phyloP scores from a whole-genome alignment of 148 eudicot genomes.

The Simmondsia chinensis region DNA sequence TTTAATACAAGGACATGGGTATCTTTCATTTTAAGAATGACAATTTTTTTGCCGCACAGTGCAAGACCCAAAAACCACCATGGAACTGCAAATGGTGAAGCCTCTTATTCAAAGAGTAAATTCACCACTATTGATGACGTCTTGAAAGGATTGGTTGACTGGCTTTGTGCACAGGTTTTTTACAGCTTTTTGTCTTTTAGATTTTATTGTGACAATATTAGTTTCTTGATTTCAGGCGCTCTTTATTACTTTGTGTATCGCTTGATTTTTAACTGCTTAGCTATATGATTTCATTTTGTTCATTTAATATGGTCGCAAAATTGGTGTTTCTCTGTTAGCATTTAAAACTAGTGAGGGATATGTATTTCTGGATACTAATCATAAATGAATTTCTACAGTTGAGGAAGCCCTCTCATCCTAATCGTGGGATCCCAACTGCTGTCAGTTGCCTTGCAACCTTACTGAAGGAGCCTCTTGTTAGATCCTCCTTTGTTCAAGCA shows the following conservation, averaged over 20 bases:
- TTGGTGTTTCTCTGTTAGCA: not conserved
- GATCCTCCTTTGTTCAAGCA: constrained; percentile 86
- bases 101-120: constrained; percentile 62
- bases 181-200: not conserved
- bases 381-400: constrained; percentile 65
- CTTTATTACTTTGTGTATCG: not conserved
- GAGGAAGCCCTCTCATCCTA: constrained; percentile 85
- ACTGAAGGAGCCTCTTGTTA: constrained; percentile 78
- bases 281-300: no score
- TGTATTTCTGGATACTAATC: no score
- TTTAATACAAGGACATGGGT: not conserved
- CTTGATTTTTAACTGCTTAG: no score
- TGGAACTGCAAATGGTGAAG: constrained; percentile 47
- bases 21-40: not conserved
- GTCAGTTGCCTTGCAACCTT: constrained; percentile 69
- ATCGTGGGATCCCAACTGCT: constrained; percentile 61
- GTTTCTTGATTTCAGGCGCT: not conserved
- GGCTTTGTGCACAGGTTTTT: constrained; percentile 91
- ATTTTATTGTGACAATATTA: not conserved
- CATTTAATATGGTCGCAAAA: no score
- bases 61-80: constrained; percentile 60
- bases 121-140: constrained; percentile 58
- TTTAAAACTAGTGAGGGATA: no score
- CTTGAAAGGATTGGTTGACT: constrained; percentile 73
- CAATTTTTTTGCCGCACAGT: constrained; percentile 26